Evolutionary conservation across 805 yeast species (phyloP), one percentile per base, ranked within the genome.

Genomic region (Saturnispora galanensis): DNA sequence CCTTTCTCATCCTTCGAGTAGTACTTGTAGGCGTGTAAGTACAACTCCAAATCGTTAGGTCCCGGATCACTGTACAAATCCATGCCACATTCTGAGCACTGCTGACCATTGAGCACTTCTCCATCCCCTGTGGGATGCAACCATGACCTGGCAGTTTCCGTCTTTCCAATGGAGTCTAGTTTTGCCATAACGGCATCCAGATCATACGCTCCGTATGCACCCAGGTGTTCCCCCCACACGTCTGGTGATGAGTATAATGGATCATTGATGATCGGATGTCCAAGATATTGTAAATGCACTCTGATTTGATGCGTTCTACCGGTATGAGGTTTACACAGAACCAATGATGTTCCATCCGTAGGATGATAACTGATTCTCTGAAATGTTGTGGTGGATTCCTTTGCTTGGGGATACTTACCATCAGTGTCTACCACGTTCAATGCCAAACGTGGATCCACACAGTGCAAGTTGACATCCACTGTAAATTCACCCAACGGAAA

Each of bases 241-340:
- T 63, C 60, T 12, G 71, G 74, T 54, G 84, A 85, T 2, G 96
- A 82, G 56, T 88, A 90, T 1, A 89, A 70, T 0, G 97, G 97
- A 60, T 90, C 98, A 58, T 90, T 89, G 3, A 84, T 87, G 38
- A 90, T 90, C 0, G 97, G 96, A 56, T 69, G 74, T 0, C 97
- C 97, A n/a, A 93, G 54, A 52, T 71, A 82, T 62, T 89, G 96
- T 46, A 93, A 64, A 65, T 93, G 98, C 1, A 93, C 95, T 48
- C 98, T 69, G 41, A 93, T 88, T 59, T 90, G 98, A 61, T 90
- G 98, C 0, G 97, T 87, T 57, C 98, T 71, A 0, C 98, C 98
- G 0, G 98, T 90, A 13, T 74, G 65, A 1, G 98, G 98, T 51
- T 69, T 73, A 62, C 97, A 90, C 48, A 77, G 70, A 3, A 93